Percentiles rank a stretch among this genome's conserved stretches.
Evolutionary conservation across 495 filamentous ascomycete species (phyloP).

Genomic region (Cenococcum geophilum): DNA sequence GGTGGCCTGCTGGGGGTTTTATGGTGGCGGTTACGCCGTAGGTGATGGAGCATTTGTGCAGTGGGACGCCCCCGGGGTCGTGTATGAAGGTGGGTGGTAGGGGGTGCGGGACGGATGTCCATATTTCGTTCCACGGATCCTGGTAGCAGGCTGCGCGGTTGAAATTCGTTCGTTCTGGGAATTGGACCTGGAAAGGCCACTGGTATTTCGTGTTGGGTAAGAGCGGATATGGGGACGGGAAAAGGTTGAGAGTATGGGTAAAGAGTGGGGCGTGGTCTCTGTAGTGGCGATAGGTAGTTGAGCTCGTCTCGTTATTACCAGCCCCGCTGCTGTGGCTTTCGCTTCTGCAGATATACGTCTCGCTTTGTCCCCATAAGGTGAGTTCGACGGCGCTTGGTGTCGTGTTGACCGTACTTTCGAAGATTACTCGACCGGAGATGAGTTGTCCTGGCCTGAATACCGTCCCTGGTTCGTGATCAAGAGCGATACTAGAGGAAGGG

Average conservation of each 20-base stretch:
- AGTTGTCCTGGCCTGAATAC: conserved; percentile 19
- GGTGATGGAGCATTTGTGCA: conserved; percentile 9
- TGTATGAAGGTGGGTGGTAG: conserved; percentile 22
- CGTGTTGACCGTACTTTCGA: conserved; percentile 10
- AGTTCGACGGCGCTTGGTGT: conserved; percentile 22
- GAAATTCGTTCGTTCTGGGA: conserved; percentile 14
- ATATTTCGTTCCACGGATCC: conserved; percentile 2
- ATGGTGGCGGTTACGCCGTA: conserved; percentile 20
- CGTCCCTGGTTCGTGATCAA: background rate
- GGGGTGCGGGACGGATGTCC: conserved; percentile 7
- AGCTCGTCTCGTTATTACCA: too few relatives aligned
- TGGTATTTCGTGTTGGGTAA: conserved; percentile 13
- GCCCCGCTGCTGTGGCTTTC: background rate
- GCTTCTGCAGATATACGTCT: conserved; percentile 12
- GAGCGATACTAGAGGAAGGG: conserved; percentile 1
- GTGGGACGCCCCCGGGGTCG: background rate
- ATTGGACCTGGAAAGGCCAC: conserved; percentile 17
- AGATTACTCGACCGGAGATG: conserved; percentile 14
- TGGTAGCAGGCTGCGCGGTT: conserved; percentile 16
- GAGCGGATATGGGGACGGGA: conserved; percentile 3
- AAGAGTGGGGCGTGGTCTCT: conserved; percentile 21
- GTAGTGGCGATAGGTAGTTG: conserved; percentile 18
- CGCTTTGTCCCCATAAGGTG: conserved; percentile 18
- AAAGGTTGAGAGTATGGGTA: conserved; percentile 14
- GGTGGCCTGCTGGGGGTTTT: background rate